Conservation (phyloP, 2,329 filamentous ascomycete genomes). For the Aspergillus sp. region DNA sequence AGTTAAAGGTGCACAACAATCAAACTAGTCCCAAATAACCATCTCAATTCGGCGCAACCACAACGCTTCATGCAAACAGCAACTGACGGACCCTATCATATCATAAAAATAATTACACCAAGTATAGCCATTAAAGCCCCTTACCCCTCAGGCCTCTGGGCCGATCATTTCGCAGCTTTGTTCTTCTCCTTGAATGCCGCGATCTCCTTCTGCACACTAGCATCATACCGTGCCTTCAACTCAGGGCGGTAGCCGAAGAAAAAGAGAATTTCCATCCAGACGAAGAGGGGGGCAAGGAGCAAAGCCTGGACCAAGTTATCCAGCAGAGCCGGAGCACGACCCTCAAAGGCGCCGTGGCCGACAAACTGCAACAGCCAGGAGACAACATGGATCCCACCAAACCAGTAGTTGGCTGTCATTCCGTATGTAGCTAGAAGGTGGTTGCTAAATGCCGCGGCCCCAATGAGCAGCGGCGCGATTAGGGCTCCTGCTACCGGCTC, state of each 20-base stretch:
- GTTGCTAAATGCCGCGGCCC: slow-evolving; percentile 72
- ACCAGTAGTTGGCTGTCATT: slow-evolving; percentile 61
- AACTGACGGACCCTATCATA: background rate
- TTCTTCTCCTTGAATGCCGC: slow-evolving; percentile 66
- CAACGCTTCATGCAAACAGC: background rate
- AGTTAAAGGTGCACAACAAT: background rate
- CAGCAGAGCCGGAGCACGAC: slow-evolving; percentile 80
- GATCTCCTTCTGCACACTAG: slow-evolving; percentile 73
- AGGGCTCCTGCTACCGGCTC: slow-evolving; percentile 87
- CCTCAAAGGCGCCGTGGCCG: slow-evolving; percentile 86
- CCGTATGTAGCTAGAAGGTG: slow-evolving; percentile 68
- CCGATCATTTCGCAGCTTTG: slow-evolving; percentile 22
- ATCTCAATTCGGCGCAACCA: too few relatives aligned
- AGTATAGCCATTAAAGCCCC: background rate
- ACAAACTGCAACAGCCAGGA: slow-evolving; percentile 90
- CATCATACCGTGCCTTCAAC: slow-evolving; percentile 76
- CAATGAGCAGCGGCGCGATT: slow-evolving; percentile 74
- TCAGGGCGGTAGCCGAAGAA: slow-evolving; percentile 85
- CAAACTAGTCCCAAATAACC: background rate
- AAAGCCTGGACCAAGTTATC: slow-evolving; percentile 91
- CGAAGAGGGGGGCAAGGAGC: slow-evolving; percentile 91
- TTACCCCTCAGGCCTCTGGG: background rate
- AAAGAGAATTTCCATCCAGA: slow-evolving; percentile 95
- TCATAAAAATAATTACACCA: background rate
- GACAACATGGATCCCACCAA: slow-evolving; percentile 67